A percentile compares a stretch with the other conserved stretches of the same genome.
phyloP scores from a whole-genome alignment of 2,329 filamentous ascomycete genomes.

The Exophiala sideris region DNA sequence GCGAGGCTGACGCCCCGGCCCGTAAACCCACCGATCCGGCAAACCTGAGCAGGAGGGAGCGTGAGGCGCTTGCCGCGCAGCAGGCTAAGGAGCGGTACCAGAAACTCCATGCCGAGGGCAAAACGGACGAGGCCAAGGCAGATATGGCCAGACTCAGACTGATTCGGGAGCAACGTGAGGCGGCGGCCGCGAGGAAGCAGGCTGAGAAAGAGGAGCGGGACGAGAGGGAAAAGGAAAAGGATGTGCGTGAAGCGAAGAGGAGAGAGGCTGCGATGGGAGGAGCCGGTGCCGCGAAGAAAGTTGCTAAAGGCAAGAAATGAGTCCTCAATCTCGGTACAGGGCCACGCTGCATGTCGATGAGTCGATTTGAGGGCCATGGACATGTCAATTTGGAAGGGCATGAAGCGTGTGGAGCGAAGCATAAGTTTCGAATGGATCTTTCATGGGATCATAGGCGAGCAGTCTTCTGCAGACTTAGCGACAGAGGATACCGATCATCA shows the following conservation, averaged over 20 bases:
- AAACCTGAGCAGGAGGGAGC: constrained; percentile 64
- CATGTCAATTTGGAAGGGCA: too few species aligned
- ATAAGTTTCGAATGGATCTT: too few species aligned
- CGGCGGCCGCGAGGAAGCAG: constrained; percentile 77
- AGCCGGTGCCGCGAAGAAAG: constrained; percentile 28
- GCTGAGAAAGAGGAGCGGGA: constrained; percentile 61
- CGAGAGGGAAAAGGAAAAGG: constrained; percentile 38
- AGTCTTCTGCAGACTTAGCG: too few species aligned
- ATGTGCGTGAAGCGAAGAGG: constrained; percentile 40
- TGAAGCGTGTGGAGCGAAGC: too few species aligned
- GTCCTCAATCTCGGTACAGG: neutral
- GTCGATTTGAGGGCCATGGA: too few species aligned
- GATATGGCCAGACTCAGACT: constrained; percentile 79
- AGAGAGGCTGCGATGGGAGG: constrained; percentile 39
- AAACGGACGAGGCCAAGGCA: constrained; percentile 91
- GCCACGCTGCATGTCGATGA: too few species aligned
- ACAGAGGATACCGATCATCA: too few species aligned
- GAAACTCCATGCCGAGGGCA: constrained; percentile 88
- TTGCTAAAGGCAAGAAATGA: constrained; percentile 31
- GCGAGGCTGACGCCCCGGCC: constrained; percentile 28
- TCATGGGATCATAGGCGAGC: too few species aligned
- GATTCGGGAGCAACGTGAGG: constrained; percentile 81
- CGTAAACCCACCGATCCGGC: constrained; percentile 54
- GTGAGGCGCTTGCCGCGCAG: constrained; percentile 78
- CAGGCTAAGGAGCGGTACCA: constrained; percentile 87